Evolutionary conservation across 306 rosid genomes (phyloP).

Genomic region (Casuarina cunninghamiana): DNA sequence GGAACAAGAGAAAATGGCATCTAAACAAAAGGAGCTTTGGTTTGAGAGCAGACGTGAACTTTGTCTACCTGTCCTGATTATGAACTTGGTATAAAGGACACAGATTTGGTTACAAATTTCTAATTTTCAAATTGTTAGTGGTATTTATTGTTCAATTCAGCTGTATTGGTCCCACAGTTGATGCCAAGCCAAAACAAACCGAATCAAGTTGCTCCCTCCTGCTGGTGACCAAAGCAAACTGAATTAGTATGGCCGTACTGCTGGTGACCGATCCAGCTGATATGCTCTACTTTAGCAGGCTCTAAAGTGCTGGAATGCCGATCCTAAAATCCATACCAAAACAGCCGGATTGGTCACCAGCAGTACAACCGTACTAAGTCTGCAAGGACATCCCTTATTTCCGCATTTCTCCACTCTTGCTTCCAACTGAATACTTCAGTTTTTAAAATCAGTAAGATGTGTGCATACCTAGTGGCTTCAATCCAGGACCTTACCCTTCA

Average conservation of each 20-base stretch:
- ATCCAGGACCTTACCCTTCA: not conserved
- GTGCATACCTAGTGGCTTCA: not conserved
- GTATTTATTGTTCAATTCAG: not conserved
- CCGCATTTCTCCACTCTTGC: not conserved
- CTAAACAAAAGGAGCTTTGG: not conserved
- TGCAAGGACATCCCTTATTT: not conserved
- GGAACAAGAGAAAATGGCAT: not conserved
- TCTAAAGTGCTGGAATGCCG: not conserved
- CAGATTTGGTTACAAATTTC: not conserved
- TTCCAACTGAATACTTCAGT: not conserved
- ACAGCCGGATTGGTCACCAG: not conserved
- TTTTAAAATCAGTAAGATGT: not conserved
- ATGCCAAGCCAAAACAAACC: not conserved
- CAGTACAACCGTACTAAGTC: not conserved
- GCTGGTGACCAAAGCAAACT: too few species aligned
- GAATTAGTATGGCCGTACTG: too few species aligned
- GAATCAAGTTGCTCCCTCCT: too few species aligned
- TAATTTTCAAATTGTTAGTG: not conserved
- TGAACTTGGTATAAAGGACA: not conserved
- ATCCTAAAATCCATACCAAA: not conserved
- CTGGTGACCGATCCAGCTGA: not conserved
- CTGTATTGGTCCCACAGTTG: not conserved
- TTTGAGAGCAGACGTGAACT: not conserved
- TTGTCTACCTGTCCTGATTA: not conserved
- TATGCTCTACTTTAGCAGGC: not conserved